Percentiles rank a stretch among this genome's conserved stretches.
phyloP scores from a whole-genome alignment of 805 yeast genomes.

The Lachancea fermentati region DNA sequence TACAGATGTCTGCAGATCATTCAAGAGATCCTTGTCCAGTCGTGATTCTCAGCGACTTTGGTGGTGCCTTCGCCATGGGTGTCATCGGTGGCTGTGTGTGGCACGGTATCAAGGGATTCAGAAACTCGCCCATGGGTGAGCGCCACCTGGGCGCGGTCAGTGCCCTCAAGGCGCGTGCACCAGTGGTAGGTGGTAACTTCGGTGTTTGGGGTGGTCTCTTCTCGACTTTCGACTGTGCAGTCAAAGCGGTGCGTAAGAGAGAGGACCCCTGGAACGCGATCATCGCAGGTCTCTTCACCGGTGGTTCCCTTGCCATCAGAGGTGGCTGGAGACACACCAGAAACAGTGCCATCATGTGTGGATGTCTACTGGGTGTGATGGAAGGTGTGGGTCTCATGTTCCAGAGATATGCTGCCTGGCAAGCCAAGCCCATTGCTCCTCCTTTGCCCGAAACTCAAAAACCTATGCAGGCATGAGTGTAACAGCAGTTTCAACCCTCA shows the following conservation, averaged over 20 bases:
- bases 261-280: conserved; percentile 99
- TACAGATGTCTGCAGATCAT: conserved; percentile 83
- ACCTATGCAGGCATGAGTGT: conserved; percentile 31
- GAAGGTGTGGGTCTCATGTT: conserved; percentile 98
- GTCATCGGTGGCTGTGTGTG: conserved; percentile 97
- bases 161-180: conserved; percentile 94
- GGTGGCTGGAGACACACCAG: conserved; percentile 98
- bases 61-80: conserved; percentile 99
- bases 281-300: conserved; percentile 95
- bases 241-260: conserved; percentile 91
- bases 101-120: conserved; percentile 98
- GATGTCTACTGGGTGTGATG: conserved; percentile 89
- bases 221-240: conserved; percentile 91
- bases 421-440: conserved; percentile 65
- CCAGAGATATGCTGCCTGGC: conserved; percentile 83
- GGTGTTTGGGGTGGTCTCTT: conserved; percentile 99
- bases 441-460: conserved; percentile 44
- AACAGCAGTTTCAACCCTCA: too few species aligned
- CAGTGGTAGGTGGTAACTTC: conserved; percentile 97
- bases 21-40: conserved; percentile 99
- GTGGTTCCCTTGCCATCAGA: conserved; percentile 96
- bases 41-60: conserved; percentile 92
- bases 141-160: conserved; percentile 82
- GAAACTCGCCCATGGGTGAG: conserved; percentile 97
- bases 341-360: conserved; percentile 96